Evolutionary conservation across 805 yeast genomes (phyloP).

Genomic region (Saccharomycopsis oosterbeekiorum): DNA sequence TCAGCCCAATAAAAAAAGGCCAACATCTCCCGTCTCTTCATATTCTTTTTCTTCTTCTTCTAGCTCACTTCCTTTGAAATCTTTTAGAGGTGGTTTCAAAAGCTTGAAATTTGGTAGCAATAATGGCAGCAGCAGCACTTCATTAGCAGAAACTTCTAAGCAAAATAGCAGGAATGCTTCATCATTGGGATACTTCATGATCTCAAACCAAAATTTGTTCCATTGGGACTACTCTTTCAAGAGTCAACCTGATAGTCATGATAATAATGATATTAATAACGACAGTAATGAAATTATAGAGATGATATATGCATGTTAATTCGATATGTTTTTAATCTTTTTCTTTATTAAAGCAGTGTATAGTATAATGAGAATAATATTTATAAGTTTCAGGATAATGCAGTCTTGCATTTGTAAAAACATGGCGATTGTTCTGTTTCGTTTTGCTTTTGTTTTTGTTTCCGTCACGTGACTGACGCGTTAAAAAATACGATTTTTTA

Average conservation of each 20-base stretch:
- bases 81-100: neutral
- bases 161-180: neutral
- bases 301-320: neutral
- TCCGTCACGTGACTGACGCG: neutral
- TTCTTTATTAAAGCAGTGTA: neutral
- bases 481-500: neutral
- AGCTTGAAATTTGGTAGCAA: neutral
- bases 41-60: neutral
- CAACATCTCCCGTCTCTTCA: neutral
- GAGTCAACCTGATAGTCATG: neutral
- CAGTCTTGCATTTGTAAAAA: too few species aligned
- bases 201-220: neutral
- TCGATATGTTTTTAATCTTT: neutral
- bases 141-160: neutral
- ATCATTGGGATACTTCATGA: neutral
- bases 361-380: neutral
- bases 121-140: neutral
- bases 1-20: neutral
- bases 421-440: too few species aligned
- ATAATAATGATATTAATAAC: neutral
- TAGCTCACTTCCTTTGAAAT: constrained; percentile 1
- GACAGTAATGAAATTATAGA: neutral
- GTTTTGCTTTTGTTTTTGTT: too few species aligned
- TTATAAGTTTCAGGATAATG: too few species aligned
- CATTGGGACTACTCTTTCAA: neutral